phyloP scores from a whole-genome alignment of 2,329 filamentous ascomycete species.

The Tetracladium maxilliforme region DNA sequence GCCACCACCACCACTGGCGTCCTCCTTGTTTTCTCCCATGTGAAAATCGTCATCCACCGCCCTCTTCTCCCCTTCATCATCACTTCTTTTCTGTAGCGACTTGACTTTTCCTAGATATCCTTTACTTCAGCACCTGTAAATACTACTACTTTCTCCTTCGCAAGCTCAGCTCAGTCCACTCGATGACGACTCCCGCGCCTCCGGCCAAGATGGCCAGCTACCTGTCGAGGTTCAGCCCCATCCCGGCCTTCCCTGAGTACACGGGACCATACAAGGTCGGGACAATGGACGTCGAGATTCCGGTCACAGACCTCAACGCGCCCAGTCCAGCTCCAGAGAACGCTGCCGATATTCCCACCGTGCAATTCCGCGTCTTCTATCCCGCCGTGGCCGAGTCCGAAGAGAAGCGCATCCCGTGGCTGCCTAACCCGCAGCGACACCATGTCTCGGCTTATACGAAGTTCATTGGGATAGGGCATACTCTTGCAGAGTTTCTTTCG shows the following conservation, averaged over 20 bases:
- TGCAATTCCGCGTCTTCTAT: constrained; percentile 75
- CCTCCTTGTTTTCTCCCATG: too few relatives aligned
- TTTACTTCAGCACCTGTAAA: constrained; percentile 6
- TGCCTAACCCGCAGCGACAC: constrained; percentile 61
- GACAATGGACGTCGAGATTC: constrained; percentile 68
- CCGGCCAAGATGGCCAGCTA: constrained; percentile 7
- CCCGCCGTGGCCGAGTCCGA: constrained; percentile 41
- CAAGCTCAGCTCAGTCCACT: constrained; percentile 5
- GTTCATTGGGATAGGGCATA: constrained; percentile 53
- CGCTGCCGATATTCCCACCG: constrained; percentile 49
- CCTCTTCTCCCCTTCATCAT: too few relatives aligned
- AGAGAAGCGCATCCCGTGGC: constrained; percentile 55
- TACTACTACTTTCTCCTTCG: constrained; percentile 5
- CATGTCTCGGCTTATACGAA: constrained; percentile 63
- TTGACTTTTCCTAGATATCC: constrained; percentile 5
- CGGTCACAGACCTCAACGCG: constrained; percentile 41
- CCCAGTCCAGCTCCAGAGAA: constrained; percentile 37
- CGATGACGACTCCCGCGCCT: constrained; percentile 5
- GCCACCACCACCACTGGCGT: too few relatives aligned
- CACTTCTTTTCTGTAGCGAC: too few relatives aligned
- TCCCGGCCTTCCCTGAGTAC: constrained; percentile 61
- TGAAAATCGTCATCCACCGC: too few relatives aligned
- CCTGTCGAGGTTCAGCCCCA: constrained; percentile 42
- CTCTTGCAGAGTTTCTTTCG: constrained; percentile 44
- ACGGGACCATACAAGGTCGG: constrained; percentile 68